Base-by-base conservation (phyloP, 345 rosid species). In the Brassica incana region DNA sequence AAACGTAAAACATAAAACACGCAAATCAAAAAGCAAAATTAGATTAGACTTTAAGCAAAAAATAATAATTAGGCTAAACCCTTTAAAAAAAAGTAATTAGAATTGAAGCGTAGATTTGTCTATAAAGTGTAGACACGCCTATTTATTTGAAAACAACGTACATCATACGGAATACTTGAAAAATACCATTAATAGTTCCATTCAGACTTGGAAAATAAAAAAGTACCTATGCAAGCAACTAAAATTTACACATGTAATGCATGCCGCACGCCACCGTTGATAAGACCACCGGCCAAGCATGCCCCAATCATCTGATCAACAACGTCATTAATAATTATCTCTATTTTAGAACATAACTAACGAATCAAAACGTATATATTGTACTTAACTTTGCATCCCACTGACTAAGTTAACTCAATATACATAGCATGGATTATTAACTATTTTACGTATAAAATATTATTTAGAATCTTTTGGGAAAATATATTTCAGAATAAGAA, bases 241-340 rank as follows among this genome's bases (percentile, higher is more conserved):
- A 60, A 54, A 8, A 23, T 52, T 9, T 52, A 52, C 12, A 16
- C 69, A 65, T 66, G 50, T 18, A 70, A 64, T 14, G 58, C 25
- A 12, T 16, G 30, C 58, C 9, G 65, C 76, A 23, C 69, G 8
- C 80, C 33, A 14, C 54, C n/a, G 18, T 77, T 77, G 80, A 77
- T 78, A 59, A 52, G 8, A n/a, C 43, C 43, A 71, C 76, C 67
- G 25, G 14, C 76, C 70, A 70, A 70, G 5, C 20, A 15, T 16
- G 30, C 45, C 0, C 20, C 43, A 63, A 77, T 40, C 30, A 36
- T 36, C 40, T 6, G 40, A 36, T 36, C 40, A 36, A 36, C 40
- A 36, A 36, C 40, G 40, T 36, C 40, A 33, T 23, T 23, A 23
- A 23, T 23, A 23, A 23, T 23, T 23, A 23, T 23, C 25, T 23